phyloP scores from a whole-genome alignment of 2,329 filamentous ascomycete genomes.

The Aspergillus awamori region DNA sequence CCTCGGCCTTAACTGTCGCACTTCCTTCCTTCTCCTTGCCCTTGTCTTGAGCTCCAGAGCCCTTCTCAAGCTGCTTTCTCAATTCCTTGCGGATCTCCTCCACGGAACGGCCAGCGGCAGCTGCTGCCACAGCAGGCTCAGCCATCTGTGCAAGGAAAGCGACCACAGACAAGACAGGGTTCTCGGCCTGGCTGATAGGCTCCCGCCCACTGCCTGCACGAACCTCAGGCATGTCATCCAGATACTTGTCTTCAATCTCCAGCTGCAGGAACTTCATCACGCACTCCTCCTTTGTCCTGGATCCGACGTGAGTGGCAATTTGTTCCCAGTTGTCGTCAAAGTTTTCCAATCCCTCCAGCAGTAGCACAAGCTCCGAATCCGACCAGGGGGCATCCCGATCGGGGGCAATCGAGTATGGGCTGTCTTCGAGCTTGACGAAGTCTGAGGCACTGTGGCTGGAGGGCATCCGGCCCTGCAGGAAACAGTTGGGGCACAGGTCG shows the following conservation, averaged over 20 bases:
- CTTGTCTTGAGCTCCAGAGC: constrained; percentile 48
- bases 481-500: constrained; percentile 90
- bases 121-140: constrained; percentile 86
- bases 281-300: constrained; percentile 90
- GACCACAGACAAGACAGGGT: constrained; percentile 94
- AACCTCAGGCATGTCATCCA: constrained; percentile 74
- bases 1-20: constrained; percentile 56
- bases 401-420: constrained; percentile 73
- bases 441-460: constrained; percentile 75
- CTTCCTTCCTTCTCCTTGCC: constrained; percentile 52
- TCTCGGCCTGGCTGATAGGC: constrained; percentile 90
- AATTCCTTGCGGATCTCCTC: constrained; percentile 82
- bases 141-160: constrained; percentile 90
- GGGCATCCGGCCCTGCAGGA: constrained; percentile 80
- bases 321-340: constrained; percentile 96
- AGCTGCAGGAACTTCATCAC: constrained; percentile 94
- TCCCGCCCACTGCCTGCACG: constrained; percentile 76
- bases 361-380: constrained; percentile 82
- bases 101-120: constrained; percentile 84
- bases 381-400: constrained; percentile 89
- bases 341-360: constrained; percentile 87
- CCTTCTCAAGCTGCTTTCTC: constrained; percentile 73
- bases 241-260: constrained; percentile 96
- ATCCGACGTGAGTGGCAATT: constrained; percentile 89
- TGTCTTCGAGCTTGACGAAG: constrained; percentile 87